phyloP scores from a whole-genome alignment of 2,329 filamentous ascomycete genomes.

The Drechmeria coniospora region DNA sequence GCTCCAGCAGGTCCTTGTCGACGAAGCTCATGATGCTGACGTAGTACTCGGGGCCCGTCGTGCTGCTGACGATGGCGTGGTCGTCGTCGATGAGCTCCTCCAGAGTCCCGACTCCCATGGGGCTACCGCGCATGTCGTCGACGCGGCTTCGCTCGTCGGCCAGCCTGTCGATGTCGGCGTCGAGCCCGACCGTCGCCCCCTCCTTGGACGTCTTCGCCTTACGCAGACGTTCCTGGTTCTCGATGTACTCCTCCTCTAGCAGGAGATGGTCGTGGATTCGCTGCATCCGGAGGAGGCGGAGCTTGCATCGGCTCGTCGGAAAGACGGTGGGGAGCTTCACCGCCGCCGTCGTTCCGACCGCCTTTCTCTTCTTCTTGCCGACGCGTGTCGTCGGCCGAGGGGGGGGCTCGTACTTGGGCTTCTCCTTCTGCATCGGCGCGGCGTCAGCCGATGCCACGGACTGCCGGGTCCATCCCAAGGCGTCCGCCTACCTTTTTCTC shows the following conservation, averaged over 20 bases:
- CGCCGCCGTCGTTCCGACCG: constrained; percentile 79
- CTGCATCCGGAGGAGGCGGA: constrained; percentile 94
- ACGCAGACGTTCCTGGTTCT: constrained; percentile 92
- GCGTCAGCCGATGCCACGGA: constrained; percentile 7
- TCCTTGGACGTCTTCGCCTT: constrained; percentile 78
- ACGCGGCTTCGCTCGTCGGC: constrained; percentile 90
- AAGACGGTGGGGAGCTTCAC: constrained; percentile 90
- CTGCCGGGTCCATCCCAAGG: neutral
- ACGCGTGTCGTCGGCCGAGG: constrained; percentile 93
- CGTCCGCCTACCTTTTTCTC: constrained; percentile 74
- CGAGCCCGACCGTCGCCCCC: constrained; percentile 50
- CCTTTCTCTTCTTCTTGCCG: constrained; percentile 97
- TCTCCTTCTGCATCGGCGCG: constrained; percentile 70
- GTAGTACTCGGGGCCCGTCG: constrained; percentile 95
- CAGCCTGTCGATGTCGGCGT: constrained; percentile 64
- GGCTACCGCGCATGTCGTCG: constrained; percentile 95
- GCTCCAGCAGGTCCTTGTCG: constrained; percentile 94
- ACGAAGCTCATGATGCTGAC: constrained; percentile 99
- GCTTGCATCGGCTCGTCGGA: constrained; percentile 92
- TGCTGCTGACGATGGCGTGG: constrained; percentile 95
- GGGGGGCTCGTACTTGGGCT: constrained; percentile 99
- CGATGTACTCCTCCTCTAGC: constrained; percentile 95
- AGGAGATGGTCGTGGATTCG: constrained; percentile 94
- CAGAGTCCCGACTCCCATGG: constrained; percentile 94
- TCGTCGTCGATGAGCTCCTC: constrained; percentile 99